phyloP scores from a whole-genome alignment of 495 filamentous ascomycete genomes.

The Trichocladium antarcticum region DNA sequence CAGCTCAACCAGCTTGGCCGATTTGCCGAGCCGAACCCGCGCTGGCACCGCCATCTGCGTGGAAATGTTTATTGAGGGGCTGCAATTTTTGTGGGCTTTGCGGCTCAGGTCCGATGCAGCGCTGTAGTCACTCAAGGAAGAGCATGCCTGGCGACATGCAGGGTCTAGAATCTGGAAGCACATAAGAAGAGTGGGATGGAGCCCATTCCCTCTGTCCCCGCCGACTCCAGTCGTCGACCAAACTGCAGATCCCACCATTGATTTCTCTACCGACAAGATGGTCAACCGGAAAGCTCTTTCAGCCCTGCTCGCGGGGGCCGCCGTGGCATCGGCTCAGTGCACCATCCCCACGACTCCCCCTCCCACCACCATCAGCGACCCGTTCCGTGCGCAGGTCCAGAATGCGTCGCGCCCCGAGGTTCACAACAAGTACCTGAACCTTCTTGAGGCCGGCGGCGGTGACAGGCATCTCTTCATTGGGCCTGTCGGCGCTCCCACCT shows the following conservation, averaged over 20 bases:
- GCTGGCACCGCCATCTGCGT: too few relatives aligned
- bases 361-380: conserved; percentile 30
- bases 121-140: too few relatives aligned
- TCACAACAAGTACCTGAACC: conserved; percentile 42
- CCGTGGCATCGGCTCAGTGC: conserved; percentile 28
- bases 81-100: background rate
- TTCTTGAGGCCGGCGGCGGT: conserved; percentile 38
- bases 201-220: background rate
- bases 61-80: background rate
- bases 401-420: conserved; percentile 38
- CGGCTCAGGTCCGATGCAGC: background rate
- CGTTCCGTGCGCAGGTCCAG: conserved; percentile 40
- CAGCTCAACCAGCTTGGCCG: conserved; percentile 1
- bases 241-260: background rate
- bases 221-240: background rate
- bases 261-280: conserved; percentile 5
- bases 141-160: too few relatives aligned
- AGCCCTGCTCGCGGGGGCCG: conserved; percentile 22
- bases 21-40: too few relatives aligned
- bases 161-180: background rate
- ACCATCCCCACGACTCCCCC: conserved; percentile 28
- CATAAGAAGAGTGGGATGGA: background rate
- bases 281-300: conserved; percentile 11
- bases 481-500: conserved; percentile 37
- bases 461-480: conserved; percentile 42